Conservation (phyloP, 164 flowering plant species). For the Piper longum region DNA sequence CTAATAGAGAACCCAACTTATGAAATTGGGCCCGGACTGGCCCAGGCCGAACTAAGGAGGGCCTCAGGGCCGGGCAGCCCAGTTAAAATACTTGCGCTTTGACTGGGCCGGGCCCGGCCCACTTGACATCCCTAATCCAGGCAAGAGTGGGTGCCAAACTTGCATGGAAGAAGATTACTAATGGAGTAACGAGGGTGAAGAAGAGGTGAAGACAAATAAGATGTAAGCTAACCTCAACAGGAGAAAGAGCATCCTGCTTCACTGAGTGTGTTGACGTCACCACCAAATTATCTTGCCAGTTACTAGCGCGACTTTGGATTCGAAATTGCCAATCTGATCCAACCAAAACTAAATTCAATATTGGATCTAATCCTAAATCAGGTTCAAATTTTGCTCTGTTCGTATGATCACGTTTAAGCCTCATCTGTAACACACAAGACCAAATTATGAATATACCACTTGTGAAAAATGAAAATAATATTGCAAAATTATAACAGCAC, state of each 20-base stretch:
- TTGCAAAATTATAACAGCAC: not conserved
- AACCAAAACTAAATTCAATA: conserved; percentile 82
- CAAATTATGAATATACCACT: not conserved
- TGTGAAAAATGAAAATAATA: not conserved
- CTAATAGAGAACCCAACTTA: no score
- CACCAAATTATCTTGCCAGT: conserved; percentile 93
- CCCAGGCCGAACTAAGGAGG: no score
- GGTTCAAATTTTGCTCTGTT: conserved; percentile 95
- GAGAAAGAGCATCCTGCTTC: conserved; percentile 87
- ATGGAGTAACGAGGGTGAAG: no score
- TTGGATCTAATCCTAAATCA: conserved; percentile 86
- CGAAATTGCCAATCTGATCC: conserved; percentile 98
- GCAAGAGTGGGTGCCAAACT: no score
- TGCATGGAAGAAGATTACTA: no score
- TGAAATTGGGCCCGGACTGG: no score
- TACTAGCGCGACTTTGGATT: conserved; percentile 91
- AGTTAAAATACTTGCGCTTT: no score
- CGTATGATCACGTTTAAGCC: conserved; percentile 82
- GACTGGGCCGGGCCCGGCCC: no score
- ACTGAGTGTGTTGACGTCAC: conserved; percentile 95
- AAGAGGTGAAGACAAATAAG: no score
- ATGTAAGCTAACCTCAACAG: conserved; percentile 52
- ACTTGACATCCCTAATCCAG: no score
- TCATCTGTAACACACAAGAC: conserved; percentile 37
- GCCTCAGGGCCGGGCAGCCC: no score